Conservation (phyloP, 345 rosid species). For the Brassica carinata region DNA sequence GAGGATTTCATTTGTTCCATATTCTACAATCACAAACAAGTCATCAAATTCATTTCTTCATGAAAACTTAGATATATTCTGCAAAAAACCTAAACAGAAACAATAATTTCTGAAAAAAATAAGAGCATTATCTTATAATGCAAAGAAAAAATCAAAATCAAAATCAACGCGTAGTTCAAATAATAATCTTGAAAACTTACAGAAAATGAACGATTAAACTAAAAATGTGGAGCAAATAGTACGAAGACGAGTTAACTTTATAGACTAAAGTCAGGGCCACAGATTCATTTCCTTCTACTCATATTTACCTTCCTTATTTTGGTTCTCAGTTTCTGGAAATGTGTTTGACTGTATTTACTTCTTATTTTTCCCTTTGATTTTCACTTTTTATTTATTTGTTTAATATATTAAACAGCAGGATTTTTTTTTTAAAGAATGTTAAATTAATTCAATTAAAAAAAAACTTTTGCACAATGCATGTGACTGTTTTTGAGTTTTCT, state of each 20-base stretch:
- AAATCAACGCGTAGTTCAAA: neutral
- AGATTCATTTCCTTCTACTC: neutral
- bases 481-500: too few relatives aligned
- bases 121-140: neutral
- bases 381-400: neutral
- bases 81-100: neutral
- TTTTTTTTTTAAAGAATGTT: too few relatives aligned
- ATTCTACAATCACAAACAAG: neutral
- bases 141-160: neutral
- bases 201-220: neutral
- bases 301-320: neutral
- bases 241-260: constrained; percentile 3
- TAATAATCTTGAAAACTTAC: constrained; percentile 6
- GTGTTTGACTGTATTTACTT: neutral
- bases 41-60: neutral
- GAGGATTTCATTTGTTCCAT: neutral
- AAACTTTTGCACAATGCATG: too few relatives aligned
- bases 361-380: neutral
- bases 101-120: neutral
- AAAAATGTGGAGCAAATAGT: neutral
- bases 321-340: neutral
- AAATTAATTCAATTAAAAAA: too few relatives aligned
- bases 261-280: neutral
- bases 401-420: neutral
- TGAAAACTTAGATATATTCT: neutral